Evolutionary conservation across 2,329 filamentous ascomycete species (phyloP), one percentile per base, ranked within the genome.

Genomic region (Harringtonia aguacate): DNA sequence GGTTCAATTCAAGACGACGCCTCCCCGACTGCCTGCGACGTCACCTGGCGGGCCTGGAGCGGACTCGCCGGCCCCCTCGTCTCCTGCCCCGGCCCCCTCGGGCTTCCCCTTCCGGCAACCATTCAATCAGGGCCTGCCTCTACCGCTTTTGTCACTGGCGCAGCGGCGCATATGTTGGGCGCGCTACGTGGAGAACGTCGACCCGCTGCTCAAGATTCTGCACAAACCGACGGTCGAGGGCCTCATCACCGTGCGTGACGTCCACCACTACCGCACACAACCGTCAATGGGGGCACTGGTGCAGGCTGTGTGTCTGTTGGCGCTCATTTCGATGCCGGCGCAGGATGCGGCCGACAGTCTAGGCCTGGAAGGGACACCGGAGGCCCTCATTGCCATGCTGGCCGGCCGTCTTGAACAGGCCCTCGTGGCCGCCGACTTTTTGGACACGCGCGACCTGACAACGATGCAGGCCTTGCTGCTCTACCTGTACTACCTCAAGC

Each of bases 381-480:
- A 58, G 57, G 65, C 36, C 56, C 70, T 44, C 61, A 62, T 50
- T 50, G 66, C 49, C 63, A 53, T 69, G 45, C 76, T 69, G 50
- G 68, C 72, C 6, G 63, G 72, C 21, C 72, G 68, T 3, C 59
- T 75, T 0, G 75, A 81, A 50, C 70, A 77, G 44, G 74, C 77
- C 0, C 62, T 84, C 8, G 68, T 77, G 1, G 74, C 72, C 39
- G 77, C 76, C 6, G 70, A 73, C 36, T 80, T 82, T 29, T 61
- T 84, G 21, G 72, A 69, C 31, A 69, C 70, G 0, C 73, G 75
- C 0, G 73, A 81, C 38, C 45, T 81, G 1, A 64, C 71, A 8
- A 68, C 80, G 0, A 58, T 82, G 2, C 79, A 84, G 55, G 77
- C 78, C 0, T 71, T 81, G 39, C 60, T 72, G 3, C 61, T 82